Evolutionary conservation across 73 alveolate genomes (phyloP).

Genomic region (Symbiodinium pilosum): DNA sequence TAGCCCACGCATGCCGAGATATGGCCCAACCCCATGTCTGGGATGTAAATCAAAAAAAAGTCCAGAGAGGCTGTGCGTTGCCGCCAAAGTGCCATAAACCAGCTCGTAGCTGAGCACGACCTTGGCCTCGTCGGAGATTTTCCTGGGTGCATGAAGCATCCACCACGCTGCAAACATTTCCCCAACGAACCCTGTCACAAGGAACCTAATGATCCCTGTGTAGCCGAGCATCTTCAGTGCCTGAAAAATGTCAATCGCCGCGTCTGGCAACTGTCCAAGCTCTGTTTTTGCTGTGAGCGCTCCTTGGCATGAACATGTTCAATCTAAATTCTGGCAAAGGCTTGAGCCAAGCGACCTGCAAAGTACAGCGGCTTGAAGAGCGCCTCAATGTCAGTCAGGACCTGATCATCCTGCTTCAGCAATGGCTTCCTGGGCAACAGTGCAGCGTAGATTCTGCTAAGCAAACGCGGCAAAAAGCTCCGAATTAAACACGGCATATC

Average conservation of each 20-base stretch:
- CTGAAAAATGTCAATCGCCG: constrained; percentile 26
- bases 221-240: constrained; percentile 4
- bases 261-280: constrained; percentile 15
- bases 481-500: no score
- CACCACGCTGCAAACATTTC: no score
- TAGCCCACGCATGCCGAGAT: no score
- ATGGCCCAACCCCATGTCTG: no score
- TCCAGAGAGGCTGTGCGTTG: no score
- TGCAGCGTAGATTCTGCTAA: no score
- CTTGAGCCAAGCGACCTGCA: constrained; percentile 19
- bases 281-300: neutral
- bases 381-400: constrained; percentile 1
- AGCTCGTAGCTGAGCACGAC: constrained; percentile 60
- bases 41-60: no score
- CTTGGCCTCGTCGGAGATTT: constrained; percentile 39
- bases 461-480: no score
- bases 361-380: constrained; percentile 36
- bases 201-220: neutral
- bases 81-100: no score
- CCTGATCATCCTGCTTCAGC: neutral
- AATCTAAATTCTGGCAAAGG: no score
- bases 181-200: neutral
- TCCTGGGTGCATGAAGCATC: constrained; percentile 52
- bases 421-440: neutral
- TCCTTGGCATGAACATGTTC: neutral